Evolutionary conservation across 257 asterid genomes (phyloP), one percentile per base, ranked within the genome.

Genomic region (Solanum pimpinellifolium): DNA sequence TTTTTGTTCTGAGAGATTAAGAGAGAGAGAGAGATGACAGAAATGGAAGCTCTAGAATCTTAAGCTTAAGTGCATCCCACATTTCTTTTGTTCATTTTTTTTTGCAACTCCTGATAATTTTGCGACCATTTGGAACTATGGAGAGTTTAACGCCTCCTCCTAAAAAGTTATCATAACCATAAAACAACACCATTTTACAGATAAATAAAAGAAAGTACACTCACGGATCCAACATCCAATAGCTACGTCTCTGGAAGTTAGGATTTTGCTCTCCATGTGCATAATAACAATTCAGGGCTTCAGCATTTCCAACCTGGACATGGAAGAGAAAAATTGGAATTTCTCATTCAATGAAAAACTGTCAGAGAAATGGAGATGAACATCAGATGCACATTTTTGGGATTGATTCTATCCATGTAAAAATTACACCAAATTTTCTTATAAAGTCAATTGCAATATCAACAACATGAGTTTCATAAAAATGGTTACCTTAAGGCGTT

Each of bases 141-240:
- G 85, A 11, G 29, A 47, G 69, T 18, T 80, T 29, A 47, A 41
- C 7, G 10, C 85, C 60, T 35, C 62, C 33, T 70, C 39, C 52
- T 37, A 11, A 7, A 68, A 49, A 68, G 15, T 37, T 68, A 65
- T 5, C 70, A 49, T 25, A 87, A 39, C 49, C 47, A 73, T 21
- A 66, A 52, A 20, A 70, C 37, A 20, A 70, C 37, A 66, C 84
- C 68, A 80, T 80, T 20, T 80, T 80, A 49, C 85, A 80, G 20
- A 78, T 35, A 21, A 52, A 44, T 84, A 85, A 31, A n/a, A 62
- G 68, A 9, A 47, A 70, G 78, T 56, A 88, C 80, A 93, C 99
- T 93, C 93, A 97, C 99, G 92, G 94, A 77, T 97, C 94, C 93
- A 97, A 92, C 92, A 95, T 96, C 99, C 99, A 97, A 88, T 92